Percentiles rank a stretch among this genome's conserved stretches.
phyloP scores from a whole-genome alignment of 306 rosid species.

The Sesbania bispinosa region DNA sequence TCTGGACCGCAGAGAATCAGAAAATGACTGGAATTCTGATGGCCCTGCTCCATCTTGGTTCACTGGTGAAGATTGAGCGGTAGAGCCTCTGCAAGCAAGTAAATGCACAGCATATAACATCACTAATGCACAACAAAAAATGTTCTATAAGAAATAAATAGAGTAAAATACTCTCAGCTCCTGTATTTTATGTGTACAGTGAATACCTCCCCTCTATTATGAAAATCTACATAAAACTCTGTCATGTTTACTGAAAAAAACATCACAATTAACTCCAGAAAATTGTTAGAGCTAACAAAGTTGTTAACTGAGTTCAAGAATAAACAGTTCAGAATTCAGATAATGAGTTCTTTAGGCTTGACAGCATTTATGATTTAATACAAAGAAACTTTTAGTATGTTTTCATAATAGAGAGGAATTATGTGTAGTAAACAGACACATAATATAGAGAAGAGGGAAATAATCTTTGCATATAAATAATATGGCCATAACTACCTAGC shows the following conservation, averaged over 20 bases:
- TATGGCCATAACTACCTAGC: constrained; percentile 42
- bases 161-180: background rate
- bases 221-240: background rate
- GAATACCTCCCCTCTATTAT: background rate
- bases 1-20: constrained; percentile 74
- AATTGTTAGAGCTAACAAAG: background rate
- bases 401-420: background rate
- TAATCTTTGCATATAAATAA: background rate
- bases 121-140: background rate
- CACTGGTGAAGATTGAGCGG: constrained; percentile 37
- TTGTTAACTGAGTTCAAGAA: background rate
- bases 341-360: background rate
- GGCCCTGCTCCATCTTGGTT: constrained; percentile 66
- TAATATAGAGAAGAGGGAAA: background rate
- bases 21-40: constrained; percentile 77
- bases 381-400: background rate
- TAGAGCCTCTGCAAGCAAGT: constrained; percentile 46
- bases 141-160: background rate
- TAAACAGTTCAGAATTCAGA: background rate
- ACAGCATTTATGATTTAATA: constrained; percentile 13
- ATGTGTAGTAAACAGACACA: background rate
- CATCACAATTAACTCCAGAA: background rate
- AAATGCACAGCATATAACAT: background rate
- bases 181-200: background rate
- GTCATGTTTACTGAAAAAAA: background rate